Conservation (phyloP, 352 stramenopile species). For the Globisporangium viniferum region DNA sequence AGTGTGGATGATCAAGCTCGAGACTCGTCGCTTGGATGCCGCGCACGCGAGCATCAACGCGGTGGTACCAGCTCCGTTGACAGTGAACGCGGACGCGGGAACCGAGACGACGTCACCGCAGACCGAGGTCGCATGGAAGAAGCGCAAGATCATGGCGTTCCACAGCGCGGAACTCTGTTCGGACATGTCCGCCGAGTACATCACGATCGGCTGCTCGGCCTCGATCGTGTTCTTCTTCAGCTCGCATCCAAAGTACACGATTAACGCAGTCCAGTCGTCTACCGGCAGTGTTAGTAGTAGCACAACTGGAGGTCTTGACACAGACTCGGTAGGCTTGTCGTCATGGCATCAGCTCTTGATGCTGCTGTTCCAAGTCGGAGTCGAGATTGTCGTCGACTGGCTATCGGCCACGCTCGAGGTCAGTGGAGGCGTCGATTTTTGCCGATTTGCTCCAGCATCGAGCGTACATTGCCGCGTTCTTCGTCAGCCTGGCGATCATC, state of each 20-base stretch:
- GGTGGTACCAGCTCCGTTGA: background rate
- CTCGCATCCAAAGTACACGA: slow-evolving; percentile 27
- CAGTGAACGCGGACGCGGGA: background rate
- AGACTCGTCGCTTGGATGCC: background rate
- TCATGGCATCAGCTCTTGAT: background rate
- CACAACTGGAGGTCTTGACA: background rate
- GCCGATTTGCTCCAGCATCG: background rate
- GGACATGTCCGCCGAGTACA: slow-evolving; percentile 49
- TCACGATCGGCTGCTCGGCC: slow-evolving; percentile 41
- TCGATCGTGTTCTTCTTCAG: slow-evolving; percentile 40
- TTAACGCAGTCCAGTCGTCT: background rate
- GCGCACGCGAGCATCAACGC: background rate
- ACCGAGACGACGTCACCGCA: background rate
- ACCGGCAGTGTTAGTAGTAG: background rate
- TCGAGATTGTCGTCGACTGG: background rate
- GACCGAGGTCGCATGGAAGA: background rate
- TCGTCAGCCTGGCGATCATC: background rate
- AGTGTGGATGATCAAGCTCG: background rate
- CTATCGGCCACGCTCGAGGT: background rate
- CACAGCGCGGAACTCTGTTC: slow-evolving; percentile 29
- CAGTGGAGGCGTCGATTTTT: background rate
- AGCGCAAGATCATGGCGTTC: background rate
- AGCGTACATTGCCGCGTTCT: background rate
- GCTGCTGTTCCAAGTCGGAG: background rate
- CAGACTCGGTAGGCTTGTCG: background rate